Evolutionary conservation across 805 yeast species (phyloP).

Genomic region (Zygoascus biomembranicola): DNA sequence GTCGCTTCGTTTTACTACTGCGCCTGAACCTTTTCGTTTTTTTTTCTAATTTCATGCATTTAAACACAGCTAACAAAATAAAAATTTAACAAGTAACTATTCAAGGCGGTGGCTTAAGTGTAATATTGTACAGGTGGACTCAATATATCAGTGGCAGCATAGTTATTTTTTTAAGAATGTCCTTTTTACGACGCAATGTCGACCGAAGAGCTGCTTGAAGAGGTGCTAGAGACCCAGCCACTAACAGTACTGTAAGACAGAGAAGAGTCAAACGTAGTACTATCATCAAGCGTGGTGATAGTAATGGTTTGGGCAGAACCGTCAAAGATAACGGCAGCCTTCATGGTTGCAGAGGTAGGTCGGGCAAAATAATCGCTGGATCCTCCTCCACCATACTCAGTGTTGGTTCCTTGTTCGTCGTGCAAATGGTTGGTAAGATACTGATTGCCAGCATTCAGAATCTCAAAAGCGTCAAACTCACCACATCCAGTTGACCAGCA

Average conservation of each 20-base stretch:
- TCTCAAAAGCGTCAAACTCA: constrained; percentile 91
- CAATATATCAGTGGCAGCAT: background rate
- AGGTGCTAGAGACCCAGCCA: constrained; percentile 10
- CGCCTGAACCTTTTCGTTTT: no score
- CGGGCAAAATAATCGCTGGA: constrained; percentile 79
- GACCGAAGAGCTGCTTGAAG: background rate
- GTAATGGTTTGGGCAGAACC: constrained; percentile 16
- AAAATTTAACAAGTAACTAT: background rate
- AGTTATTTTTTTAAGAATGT: background rate
- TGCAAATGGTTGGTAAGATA: constrained; percentile 77
- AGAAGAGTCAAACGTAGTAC: constrained; percentile 7
- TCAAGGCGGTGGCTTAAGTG: background rate
- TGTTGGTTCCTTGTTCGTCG: constrained; percentile 65
- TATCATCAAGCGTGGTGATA: constrained; percentile 14
- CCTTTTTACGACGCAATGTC: background rate
- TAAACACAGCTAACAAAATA: background rate
- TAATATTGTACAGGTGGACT: background rate
- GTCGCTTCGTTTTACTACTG: no score
- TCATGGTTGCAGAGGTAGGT: constrained; percentile 69
- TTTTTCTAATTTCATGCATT: background rate
- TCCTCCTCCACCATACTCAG: constrained; percentile 61
- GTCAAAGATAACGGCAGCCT: constrained; percentile 84
- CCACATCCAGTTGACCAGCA: constrained; percentile 98
- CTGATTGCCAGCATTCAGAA: constrained; percentile 66
- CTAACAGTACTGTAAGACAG: constrained; percentile 8